Percentiles rank a stretch among this genome's conserved stretches.
Conservation (phyloP, 441 rosid genomes). For the Biscutella laevigata region DNA sequence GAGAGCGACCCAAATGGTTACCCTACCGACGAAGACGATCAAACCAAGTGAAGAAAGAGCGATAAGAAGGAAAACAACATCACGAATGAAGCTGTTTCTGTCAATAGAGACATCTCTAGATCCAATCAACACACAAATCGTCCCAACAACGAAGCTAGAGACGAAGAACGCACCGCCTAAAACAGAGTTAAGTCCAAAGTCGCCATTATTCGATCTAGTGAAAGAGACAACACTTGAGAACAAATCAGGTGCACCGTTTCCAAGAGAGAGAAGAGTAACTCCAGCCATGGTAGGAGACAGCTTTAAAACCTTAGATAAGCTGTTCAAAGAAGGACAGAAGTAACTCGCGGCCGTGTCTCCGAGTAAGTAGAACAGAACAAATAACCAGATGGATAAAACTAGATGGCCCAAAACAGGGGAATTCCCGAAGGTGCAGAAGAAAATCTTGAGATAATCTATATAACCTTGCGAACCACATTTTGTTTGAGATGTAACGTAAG, state of each 20-base stretch:
- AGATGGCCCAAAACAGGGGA: slow-evolving; percentile 44
- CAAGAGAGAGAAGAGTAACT: slow-evolving; percentile 77
- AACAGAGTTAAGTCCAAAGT: slow-evolving; percentile 65
- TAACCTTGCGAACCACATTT: slow-evolving; percentile 73
- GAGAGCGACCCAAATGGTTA: slow-evolving; percentile 51
- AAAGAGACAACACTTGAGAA: slow-evolving; percentile 77
- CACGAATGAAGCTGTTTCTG: slow-evolving; percentile 61
- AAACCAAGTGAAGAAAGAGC: slow-evolving; percentile 53
- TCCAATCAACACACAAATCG: slow-evolving; percentile 43
- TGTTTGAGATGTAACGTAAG: slow-evolving; percentile 37
- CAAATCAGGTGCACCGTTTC: slow-evolving; percentile 86
- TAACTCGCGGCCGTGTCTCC: slow-evolving; percentile 79
- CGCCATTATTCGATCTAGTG: slow-evolving; percentile 55
- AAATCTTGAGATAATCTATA: slow-evolving; percentile 69
- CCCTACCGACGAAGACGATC: slow-evolving; percentile 40
- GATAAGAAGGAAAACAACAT: slow-evolving; percentile 53
- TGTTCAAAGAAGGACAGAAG: slow-evolving; percentile 76
- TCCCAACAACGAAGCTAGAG: slow-evolving; percentile 74
- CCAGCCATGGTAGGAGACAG: slow-evolving; percentile 85
- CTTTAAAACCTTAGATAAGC: slow-evolving; percentile 56
- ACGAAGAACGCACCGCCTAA: slow-evolving; percentile 84
- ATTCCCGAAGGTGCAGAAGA: slow-evolving; percentile 55
- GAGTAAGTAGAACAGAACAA: slow-evolving; percentile 61
- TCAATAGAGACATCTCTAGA: slow-evolving; percentile 42
- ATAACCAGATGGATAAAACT: slow-evolving; percentile 50